phyloP scores from a whole-genome alignment of 306 rosid species.

The Alnus rubra region DNA sequence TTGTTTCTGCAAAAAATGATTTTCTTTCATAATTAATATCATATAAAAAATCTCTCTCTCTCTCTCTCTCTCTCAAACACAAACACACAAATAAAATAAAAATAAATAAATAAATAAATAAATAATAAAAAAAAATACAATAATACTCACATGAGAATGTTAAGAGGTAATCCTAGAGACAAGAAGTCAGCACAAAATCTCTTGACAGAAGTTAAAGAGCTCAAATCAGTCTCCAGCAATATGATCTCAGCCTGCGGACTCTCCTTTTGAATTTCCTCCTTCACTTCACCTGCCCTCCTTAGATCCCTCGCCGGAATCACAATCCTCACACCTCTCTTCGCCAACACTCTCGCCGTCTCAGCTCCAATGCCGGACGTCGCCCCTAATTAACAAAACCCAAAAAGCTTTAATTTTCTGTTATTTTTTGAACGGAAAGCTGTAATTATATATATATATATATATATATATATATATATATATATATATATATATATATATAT shows the following conservation, averaged over 20 bases:
- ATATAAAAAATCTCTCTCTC: background rate
- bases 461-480: too few relatives aligned
- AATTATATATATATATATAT: too few relatives aligned
- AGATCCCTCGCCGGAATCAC: conserved; percentile 86
- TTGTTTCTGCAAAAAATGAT: conserved; percentile 70
- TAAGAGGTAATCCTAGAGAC: conserved; percentile 69
- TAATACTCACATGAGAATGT: conserved; percentile 74
- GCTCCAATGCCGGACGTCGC: conserved; percentile 91
- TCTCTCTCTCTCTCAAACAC: background rate
- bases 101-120: too few relatives aligned
- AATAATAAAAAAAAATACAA: too few relatives aligned
- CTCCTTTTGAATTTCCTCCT: conserved; percentile 58
- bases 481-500: too few relatives aligned
- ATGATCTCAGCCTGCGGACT: conserved; percentile 73
- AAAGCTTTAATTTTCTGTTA: background rate
- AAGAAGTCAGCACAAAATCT: conserved; percentile 70
- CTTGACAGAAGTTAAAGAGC: conserved; percentile 77
- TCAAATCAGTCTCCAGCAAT: conserved; percentile 79
- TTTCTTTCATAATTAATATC: conserved; percentile 17
- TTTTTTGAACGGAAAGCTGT: background rate
- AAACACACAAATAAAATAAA: background rate
- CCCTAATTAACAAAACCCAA: conserved; percentile 41
- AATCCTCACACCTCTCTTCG: conserved; percentile 87
- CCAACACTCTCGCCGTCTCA: conserved; percentile 90
- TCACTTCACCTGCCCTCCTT: conserved; percentile 63